Evolutionary conservation across 202 grass and related monocot species (phyloP), one percentile per base, ranked within the genome.

Genomic region (Carex sylvatica): DNA sequence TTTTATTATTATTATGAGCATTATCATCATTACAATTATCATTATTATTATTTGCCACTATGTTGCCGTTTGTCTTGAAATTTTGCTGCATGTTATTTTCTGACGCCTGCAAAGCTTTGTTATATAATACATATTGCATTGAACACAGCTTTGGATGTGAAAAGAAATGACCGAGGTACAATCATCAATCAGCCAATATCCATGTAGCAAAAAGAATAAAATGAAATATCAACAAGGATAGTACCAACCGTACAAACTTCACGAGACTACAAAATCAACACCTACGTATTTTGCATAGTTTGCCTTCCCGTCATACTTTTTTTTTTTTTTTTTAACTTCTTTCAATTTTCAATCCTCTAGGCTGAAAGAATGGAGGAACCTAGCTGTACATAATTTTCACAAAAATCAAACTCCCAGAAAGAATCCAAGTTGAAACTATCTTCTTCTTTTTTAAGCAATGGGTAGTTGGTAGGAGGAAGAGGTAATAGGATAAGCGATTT

Each of bases 391-490:
- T 61, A 70, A 47, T 61, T 84, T 70, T 78, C 74, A 53, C 74
- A 89, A 70, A 79, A 77, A 58, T 15, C 28, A 15, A 77, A 77
- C 53, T 73, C 38, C 28, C 36, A n/a, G 64, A 84, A 71, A 90
- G 9, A 87, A 22, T 23, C 47, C 82, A 84, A 80, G 71, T 83
- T 84, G 70, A 70, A 89, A 38, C 36, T 38, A 5, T 38, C 36
- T 38, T 38, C 35, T 38, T 38, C 4, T 38, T 38, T 26, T 36
- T 58, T 19, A 77, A 12, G 74, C 74, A 35, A 78, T 38, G n/a
- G 91, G 88, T 72, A 80, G 58, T 53, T 93, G 67, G 80, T 85
- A 93, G 77, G 90, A 97, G 9, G 93, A 97, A 53, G 91, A 89
- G 5, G 93, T 91, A 58, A 97, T 56, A 13, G 91, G 87, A 75